Evolutionary conservation across 179 eudicot genomes (phyloP), one percentile per base, ranked within the genome.

Genomic region (Beta macrorhiza): DNA sequence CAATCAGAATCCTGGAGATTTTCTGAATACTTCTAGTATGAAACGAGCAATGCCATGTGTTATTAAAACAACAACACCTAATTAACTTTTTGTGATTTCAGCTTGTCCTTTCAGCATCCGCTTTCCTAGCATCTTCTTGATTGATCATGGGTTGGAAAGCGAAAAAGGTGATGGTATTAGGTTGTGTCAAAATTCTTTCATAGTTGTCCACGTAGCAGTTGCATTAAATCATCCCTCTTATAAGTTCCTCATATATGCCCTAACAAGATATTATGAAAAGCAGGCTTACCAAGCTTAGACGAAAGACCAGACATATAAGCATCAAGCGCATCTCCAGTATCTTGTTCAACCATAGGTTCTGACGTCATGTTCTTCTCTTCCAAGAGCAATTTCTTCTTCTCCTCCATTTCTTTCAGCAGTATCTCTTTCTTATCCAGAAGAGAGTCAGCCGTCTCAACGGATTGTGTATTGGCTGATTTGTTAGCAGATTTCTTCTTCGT

Each of bases 401-500:
- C 98, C 77, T 94, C 97, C 84, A 96, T 94, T 79, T 94, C 90
- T 83, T 84, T 84, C 67, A 82, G 22, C 69, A 96, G 76, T 15
- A 85, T 87, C 70, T 91, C 93, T 89, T 88, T 91, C 90, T 94
- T 96, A 82, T 92, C 99, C 78, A 96, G 89, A 84, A 94, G 98
- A 84, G 97, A 88, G 80, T 94, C 98, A 58, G 99, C 99, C 22
- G 99, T 94, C 89, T 96, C 99, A 79, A 96, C 81, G 71, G 93
- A 84, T 84, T 90, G 94, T 83, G 80, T 79, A 81, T 89, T 89
- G 79, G 85, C 84, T 80, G 86, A 81, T 90, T 91, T 96, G 37
- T 53, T 86, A 29, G 76, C 85, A 45, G 91, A 83, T 47, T 86
- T 91, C 89, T 90, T 90, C 88, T 84, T 88, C 57, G 99, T 92